Evolutionary conservation across 306 rosid genomes (phyloP).

Genomic region (Casuarina equisetifolia): DNA sequence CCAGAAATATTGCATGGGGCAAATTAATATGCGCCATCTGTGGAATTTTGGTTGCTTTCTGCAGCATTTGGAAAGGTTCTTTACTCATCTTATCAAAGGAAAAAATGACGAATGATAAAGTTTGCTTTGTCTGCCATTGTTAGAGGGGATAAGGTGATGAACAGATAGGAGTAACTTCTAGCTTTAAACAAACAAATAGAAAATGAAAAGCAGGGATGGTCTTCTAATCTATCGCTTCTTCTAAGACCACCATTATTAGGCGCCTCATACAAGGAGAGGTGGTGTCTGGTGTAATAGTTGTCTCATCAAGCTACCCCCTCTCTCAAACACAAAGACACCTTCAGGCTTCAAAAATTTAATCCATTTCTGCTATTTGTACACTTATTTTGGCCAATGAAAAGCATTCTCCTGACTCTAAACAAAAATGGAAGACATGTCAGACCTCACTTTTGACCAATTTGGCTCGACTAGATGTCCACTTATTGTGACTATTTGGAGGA

Average conservation of each 20-base stretch:
- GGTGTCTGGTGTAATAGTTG: no score
- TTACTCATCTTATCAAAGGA: neutral
- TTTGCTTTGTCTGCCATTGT: neutral
- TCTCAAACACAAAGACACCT: no score
- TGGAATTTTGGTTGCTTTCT: neutral
- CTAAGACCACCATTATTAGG: no score
- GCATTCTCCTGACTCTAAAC: neutral
- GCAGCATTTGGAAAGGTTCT: neutral
- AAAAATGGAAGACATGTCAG: neutral
- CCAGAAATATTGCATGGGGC: neutral
- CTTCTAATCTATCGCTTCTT: no score
- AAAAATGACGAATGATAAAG: neutral
- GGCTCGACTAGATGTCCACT: slow-evolving; percentile 18
- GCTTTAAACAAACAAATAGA: neutral
- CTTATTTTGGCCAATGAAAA: no score
- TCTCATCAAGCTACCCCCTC: no score
- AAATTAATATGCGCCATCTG: neutral
- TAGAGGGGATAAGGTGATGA: neutral
- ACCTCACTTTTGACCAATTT: neutral
- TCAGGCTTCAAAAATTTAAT: no score
- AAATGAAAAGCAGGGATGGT: neutral
- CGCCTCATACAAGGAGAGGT: no score
- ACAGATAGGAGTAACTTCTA: neutral
- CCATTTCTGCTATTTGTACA: no score
- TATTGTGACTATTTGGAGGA: neutral